Evolutionary conservation across 139 green algal species (phyloP).

Genomic region (Chlamydomonas schloesseri): DNA sequence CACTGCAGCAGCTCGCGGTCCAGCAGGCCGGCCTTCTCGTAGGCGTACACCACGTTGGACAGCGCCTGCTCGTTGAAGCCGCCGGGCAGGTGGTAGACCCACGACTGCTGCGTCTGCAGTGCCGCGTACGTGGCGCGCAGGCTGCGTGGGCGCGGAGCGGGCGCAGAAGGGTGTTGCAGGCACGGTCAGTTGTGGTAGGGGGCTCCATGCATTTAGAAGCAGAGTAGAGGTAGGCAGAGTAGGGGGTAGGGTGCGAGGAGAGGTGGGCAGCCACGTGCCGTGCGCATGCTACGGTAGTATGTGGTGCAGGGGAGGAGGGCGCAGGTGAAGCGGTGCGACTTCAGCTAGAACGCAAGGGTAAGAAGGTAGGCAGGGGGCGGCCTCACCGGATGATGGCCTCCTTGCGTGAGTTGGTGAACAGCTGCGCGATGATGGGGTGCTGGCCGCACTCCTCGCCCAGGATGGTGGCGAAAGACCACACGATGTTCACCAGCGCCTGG

Average conservation of each 20-base stretch:
- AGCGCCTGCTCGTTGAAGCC: conserved; percentile 77
- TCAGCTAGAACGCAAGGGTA: too few species aligned
- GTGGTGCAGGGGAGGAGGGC: too few species aligned
- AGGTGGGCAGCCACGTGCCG: too few species aligned
- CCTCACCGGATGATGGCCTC: conserved; percentile 44
- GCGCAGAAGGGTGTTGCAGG: neutral
- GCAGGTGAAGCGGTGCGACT: too few species aligned
- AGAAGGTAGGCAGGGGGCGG: too few species aligned
- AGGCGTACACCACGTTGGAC: conserved; percentile 70
- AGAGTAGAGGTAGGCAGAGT: too few species aligned
- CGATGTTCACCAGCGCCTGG: conserved; percentile 73
- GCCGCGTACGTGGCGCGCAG: conserved; percentile 57
- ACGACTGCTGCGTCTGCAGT: conserved; percentile 46
- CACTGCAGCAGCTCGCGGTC: conserved; percentile 57
- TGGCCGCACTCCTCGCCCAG: conserved; percentile 54
- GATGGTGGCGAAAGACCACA: conserved; percentile 66
- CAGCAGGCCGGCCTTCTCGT: conserved; percentile 64
- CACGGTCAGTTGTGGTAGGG: too few species aligned
- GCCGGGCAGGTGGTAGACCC: conserved; percentile 44
- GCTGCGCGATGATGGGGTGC: conserved; percentile 47
- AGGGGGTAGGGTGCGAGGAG: too few species aligned
- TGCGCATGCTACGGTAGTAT: too few species aligned
- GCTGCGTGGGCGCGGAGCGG: conserved; percentile 27
- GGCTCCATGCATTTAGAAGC: too few species aligned
- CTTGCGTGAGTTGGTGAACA: conserved; percentile 58